A percentile compares a stretch with the other conserved stretches of the same genome.
These are phyloP conservation scores for Xylariaceae sp. DNA, from an alignment of 2,329 filamentous ascomycete genomes.

Conservation along the genomic window DNA sequence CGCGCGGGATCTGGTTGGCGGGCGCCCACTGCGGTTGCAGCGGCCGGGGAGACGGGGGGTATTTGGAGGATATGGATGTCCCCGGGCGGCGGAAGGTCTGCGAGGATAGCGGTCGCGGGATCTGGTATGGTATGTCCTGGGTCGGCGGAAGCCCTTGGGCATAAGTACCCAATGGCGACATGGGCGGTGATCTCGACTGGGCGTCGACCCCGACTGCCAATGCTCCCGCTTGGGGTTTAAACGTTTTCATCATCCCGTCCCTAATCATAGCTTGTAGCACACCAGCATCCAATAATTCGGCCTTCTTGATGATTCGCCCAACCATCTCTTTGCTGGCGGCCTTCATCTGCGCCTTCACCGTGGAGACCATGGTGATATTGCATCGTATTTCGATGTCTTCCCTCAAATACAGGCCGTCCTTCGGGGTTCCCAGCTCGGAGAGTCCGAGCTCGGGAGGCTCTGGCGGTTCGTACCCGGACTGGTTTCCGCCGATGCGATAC, in stretches of 20 bases:
- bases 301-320: slow-evolving; percentile 65
- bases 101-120: slow-evolving; percentile 39
- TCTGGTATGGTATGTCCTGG: slow-evolving; percentile 38
- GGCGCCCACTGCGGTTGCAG: slow-evolving; percentile 26
- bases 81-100: slow-evolving; percentile 29
- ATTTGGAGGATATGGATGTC: slow-evolving; percentile 32
- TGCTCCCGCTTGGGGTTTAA: slow-evolving; percentile 43
- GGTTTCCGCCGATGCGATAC: slow-evolving; percentile 65
- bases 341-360: slow-evolving; percentile 64
- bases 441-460: slow-evolving; percentile 60
- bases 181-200: slow-evolving; percentile 27
- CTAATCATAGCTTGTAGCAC: slow-evolving; percentile 64
- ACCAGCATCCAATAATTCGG: slow-evolving; percentile 63
- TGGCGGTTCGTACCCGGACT: slow-evolving; percentile 59
- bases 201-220: slow-evolving; percentile 25
- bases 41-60: slow-evolving; percentile 14
- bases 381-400: slow-evolving; percentile 69
- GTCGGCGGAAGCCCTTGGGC: slow-evolving; percentile 30
- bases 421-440: slow-evolving; percentile 54
- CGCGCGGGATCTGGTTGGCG: slow-evolving; percentile 10
- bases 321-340: slow-evolving; percentile 65
- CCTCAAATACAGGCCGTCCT: slow-evolving; percentile 62
- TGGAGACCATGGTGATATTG: slow-evolving; percentile 60
- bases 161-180: slow-evolving; percentile 27
- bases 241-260: slow-evolving; percentile 58